A percentile compares a stretch with the other conserved stretches of the same genome.
These are phyloP conservation scores for Tolypocladium ophioglossoides DNA, from an alignment of 2,329 filamentous ascomycete species.

Conservation along the genomic window DNA sequence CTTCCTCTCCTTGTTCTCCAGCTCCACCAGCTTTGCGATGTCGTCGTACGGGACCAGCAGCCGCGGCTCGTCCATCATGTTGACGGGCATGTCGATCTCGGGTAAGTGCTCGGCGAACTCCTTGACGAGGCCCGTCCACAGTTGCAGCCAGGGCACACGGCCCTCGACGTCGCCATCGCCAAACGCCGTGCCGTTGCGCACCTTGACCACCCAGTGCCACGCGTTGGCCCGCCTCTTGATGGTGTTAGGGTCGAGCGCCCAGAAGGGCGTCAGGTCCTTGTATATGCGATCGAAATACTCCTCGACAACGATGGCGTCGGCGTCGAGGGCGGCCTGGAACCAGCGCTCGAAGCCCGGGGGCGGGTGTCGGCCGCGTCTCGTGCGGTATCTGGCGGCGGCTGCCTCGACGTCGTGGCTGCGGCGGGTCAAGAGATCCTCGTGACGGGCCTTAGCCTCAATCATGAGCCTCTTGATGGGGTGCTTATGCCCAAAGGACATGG, in stretches of 20 bases:
- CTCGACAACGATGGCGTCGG: constrained; percentile 47
- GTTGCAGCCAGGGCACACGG: constrained; percentile 33
- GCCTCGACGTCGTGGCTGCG: constrained; percentile 37
- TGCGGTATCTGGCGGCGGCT: constrained; percentile 45
- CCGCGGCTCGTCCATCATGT: constrained; percentile 52
- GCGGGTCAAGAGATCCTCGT: constrained; percentile 29
- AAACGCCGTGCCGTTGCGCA: constrained; percentile 32
- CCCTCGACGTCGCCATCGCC: constrained; percentile 27
- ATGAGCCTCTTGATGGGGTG: constrained; percentile 44
- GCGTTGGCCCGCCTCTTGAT: constrained; percentile 27
- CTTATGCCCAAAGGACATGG: constrained; percentile 13
- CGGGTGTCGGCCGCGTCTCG: constrained; percentile 46
- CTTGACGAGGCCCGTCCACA: constrained; percentile 37
- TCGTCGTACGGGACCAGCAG: constrained; percentile 50
- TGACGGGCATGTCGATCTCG: constrained; percentile 58
- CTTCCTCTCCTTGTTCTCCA: constrained; percentile 32
- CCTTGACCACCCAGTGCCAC: constrained; percentile 35
- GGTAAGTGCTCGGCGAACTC: constrained; percentile 45
- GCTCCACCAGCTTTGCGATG: constrained; percentile 37
- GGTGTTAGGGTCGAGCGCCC: constrained; percentile 38
- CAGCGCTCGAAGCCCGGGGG: constrained; percentile 54
- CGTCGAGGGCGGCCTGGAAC: constrained; percentile 41
- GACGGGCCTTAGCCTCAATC: constrained; percentile 30
- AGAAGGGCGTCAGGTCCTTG: constrained; percentile 51
- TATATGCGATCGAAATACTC: constrained; percentile 56